phyloP scores from a whole-genome alignment of 1,284 basidiomycete genomes.

The Peniophora sp. region DNA sequence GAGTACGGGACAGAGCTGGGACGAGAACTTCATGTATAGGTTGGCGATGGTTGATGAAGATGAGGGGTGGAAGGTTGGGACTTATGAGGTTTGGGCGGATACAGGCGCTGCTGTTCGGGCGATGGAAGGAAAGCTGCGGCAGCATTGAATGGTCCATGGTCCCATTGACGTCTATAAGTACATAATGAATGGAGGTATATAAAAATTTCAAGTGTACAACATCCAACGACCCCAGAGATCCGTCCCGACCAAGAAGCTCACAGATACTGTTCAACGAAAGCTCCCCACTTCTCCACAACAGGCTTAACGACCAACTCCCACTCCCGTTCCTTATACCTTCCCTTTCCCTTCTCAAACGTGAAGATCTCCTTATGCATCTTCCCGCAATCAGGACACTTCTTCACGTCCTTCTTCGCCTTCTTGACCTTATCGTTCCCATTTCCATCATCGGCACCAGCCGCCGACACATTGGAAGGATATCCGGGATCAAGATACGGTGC shows the following conservation, averaged over 20 bases:
- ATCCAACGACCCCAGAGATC: too few species aligned
- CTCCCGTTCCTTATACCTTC: slow-evolving; percentile 51
- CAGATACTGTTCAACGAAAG: slow-evolving; percentile 34
- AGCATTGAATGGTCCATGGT: background rate
- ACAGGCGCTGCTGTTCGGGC: slow-evolving; percentile 58
- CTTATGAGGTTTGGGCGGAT: slow-evolving; percentile 64
- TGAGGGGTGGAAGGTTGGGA: slow-evolving; percentile 32
- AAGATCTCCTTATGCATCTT: slow-evolving; percentile 69
- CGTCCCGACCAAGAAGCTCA: too few species aligned
- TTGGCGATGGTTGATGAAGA: slow-evolving; percentile 50
- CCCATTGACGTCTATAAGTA: too few species aligned
- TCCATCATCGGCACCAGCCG: slow-evolving; percentile 7
- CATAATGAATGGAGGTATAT: background rate
- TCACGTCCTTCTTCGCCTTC: slow-evolving; percentile 11
- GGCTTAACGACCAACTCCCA: slow-evolving; percentile 69
- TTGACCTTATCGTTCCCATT: slow-evolving; percentile 7
- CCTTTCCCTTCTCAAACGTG: slow-evolving; percentile 45
- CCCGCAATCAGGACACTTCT: slow-evolving; percentile 33
- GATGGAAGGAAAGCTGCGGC: slow-evolving; percentile 34
- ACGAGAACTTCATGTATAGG: slow-evolving; percentile 55
- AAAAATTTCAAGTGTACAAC: background rate
- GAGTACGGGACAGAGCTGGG: slow-evolving; percentile 44
- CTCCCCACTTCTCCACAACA: slow-evolving; percentile 69
- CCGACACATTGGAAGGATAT: slow-evolving; percentile 30
- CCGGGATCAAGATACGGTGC: slow-evolving; percentile 47